Evolutionary conservation across 768 basidiomycete species (phyloP), one percentile per base, ranked within the genome.

Genomic region (Rhizopogon rudus): DNA sequence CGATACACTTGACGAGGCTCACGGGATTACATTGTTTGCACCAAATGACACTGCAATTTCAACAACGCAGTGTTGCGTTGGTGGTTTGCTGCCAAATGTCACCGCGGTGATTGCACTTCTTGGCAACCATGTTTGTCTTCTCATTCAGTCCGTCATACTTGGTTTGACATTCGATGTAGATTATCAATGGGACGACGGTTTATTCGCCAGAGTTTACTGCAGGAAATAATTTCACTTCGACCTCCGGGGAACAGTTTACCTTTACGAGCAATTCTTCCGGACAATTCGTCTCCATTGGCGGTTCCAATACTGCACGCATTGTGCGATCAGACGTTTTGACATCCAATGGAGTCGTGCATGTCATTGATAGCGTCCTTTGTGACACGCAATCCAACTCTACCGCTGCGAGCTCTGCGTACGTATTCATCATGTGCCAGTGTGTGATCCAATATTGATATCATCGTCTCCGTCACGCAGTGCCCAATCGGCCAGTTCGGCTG

Each of bases 321-420:
- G 62, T 85, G 41, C 73, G 75, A 50, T 66, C 80, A 13, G 86
- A 91, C 64, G 74, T 87, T 5, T 70, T 90, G 60, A 66, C 81
- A 25, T 64, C 75, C 16, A 90, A 91, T 58, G 88, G 88, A 44
- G 89, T 90, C 41, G 66, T 87, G 8, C 87, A 91, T 65, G 65
- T 85, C 41, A 77, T 87, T 56, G 73, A 85, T 59, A 60, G 69
- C 16, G 81, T 84, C 9, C 73, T 88, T 33, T 41, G 81, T 14
- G 76, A 82, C 65, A 70, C 73, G 3, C 65, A 74, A 6, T 60
- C 56, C 2, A 68, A 86, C 62, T 44, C 72, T 8, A 59, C 60
- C 5, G 77, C 75, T 1, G 86, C 84, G 5, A 73, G 67, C 44
- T 75, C 78, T 54, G 83, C 82, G 83, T 86, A 64, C 64, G 81